Evolutionary conservation across 2,329 filamentous ascomycete genomes (phyloP).

Genomic region (Trichoderma sp.): DNA sequence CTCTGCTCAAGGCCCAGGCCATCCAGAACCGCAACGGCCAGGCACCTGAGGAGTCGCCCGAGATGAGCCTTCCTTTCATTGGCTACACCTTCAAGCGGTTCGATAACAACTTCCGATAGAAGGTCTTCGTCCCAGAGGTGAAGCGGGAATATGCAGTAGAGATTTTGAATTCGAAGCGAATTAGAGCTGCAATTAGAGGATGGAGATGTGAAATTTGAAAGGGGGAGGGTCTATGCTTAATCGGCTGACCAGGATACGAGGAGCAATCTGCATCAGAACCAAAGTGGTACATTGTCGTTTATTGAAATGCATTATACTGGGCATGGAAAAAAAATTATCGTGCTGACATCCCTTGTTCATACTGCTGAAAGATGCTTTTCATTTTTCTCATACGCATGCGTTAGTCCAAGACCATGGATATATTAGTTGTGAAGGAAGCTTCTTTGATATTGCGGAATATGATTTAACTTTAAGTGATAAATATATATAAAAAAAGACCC

Average conservation of each 20-base stretch:
- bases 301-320: constrained; percentile 13
- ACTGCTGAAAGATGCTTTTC: constrained; percentile 1
- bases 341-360: constrained; percentile 10
- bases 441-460: constrained; percentile 4
- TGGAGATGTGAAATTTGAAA: not conserved
- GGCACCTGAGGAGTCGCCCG: constrained; percentile 71
- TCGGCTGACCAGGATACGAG: constrained; percentile 15
- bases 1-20: constrained; percentile 79
- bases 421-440: not conserved
- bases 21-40: constrained; percentile 54
- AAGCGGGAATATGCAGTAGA: constrained; percentile 16
- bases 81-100: constrained; percentile 86
- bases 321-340: constrained; percentile 1
- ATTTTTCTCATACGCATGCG: not conserved
- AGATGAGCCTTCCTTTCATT: constrained; percentile 84
- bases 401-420: not conserved
- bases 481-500: not conserved
- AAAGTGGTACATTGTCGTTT: constrained; percentile 9
- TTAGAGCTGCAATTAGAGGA: constrained; percentile 6
- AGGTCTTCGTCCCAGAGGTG: not conserved
- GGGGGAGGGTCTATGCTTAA: constrained; percentile 15
- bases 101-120: constrained; percentile 63
- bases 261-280: constrained; percentile 17
- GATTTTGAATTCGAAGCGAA: constrained; percentile 18
- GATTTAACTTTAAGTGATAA: not conserved